Base-by-base conservation (phyloP, 2,329 filamentous ascomycete species). In the Leptosphaerulina australis region DNA sequence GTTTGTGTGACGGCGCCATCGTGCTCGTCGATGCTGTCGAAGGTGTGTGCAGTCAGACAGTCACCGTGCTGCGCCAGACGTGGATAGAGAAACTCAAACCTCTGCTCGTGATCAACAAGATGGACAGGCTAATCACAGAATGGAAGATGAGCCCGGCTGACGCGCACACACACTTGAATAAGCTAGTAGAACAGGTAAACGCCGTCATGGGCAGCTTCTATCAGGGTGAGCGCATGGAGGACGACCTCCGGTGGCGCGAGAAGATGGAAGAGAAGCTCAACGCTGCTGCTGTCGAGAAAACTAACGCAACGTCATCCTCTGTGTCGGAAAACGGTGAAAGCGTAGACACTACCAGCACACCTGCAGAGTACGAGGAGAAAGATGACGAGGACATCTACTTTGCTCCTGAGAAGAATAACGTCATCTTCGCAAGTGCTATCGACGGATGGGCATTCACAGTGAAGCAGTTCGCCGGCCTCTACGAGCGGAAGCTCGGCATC, bases 381-480 rank as follows among this genome's bases (percentile, higher is more conserved):
- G 92, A 97, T 66, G 94, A 99, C 66, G 92, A 97, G 71, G 92
- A 97, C 71, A 86, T 99, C 20, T 99, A 99, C 73, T 99, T 99
- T 74, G 91, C 94, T 0, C 94, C 94, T 0, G 94, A 99, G 69
- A 96, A 93, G 74, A 97, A 97, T 73, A 99, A 99, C 68, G 94
- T 99, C 72, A 97, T 99, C 58, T 99, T 99, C 72, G 91, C 91
- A 77, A 97, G 93, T 70, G 94, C 94, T 52, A 88, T 96, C 48
- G 94, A 99, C 69, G 94, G 94, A n/a, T 99, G 94, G 94, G 94
- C 94, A 2, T 99, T 99, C 66, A 99, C 94, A 0, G 87, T 96
- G 39, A 85, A 91, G 40, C 94, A 99, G 66, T 99, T 99, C 70
- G 92, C 94, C 14, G 84, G 84, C 28, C 78, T 97, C 21, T 99